Evolutionary conservation across 306 rosid species (phyloP), one percentile per base, ranked within the genome.

Genomic region (Sphenostylis stenocarpa): DNA sequence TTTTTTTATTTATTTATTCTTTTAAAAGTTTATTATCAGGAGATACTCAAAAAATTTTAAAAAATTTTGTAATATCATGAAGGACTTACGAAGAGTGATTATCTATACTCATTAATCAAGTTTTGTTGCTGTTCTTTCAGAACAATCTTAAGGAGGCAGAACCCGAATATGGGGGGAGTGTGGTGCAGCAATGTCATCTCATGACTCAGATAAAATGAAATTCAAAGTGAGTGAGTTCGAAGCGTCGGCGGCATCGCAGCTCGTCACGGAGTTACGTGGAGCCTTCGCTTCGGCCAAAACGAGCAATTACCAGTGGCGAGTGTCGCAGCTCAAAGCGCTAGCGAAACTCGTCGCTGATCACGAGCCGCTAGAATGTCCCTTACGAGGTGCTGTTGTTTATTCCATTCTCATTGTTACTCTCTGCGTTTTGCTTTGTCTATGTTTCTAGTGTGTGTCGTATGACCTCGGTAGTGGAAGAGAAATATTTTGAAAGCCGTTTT

Each of bases 341-440:
- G 60, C 13, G 2, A 64, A 69, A 5, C 57, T 86, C 64, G 0
- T 9, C 8, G 14, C 19, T 5, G 56, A 61, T 4, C 41, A 56
- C 2, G 87, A 86, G 3, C 90, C 87, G 0, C 61, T 88, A 13
- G 98, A 93, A 83, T 38, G 57, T 80, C 19, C 56, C 52, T 28
- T 86, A 88, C 17, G 98, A 91, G 98, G 98, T 91, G 63, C 16
- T 41, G 60, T 73, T 7, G 36, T 73, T 73, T 64, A 1, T n/a
- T 52, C 39, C 17, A 7, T 20, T 1, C 15, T 48, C 24, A 5
- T n/a, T 1, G 33, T 65, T 63, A 17, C 58, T 34, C 16, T 5
- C 43, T 67, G 34, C 34, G 56, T 52, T 67, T 36, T 39, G 0
- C 6, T 28, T 20, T 4, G 0, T 20, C 12, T 63, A 4, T 19